phyloP scores from a whole-genome alignment of 805 yeast species.

The Spathaspora girioi region DNA sequence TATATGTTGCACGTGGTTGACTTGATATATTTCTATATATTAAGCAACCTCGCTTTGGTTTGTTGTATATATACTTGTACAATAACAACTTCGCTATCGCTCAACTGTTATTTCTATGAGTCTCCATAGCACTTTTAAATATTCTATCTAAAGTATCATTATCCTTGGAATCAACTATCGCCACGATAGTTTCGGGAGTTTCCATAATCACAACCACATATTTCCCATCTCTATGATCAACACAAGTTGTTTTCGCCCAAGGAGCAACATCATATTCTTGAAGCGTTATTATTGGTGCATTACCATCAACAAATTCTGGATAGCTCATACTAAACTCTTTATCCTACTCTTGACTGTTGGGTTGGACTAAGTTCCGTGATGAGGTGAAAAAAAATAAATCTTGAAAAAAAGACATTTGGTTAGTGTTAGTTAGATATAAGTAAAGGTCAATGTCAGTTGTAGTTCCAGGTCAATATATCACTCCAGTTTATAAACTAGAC shows the following conservation, averaged over 20 bases:
- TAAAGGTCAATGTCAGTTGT: conserved; percentile 21
- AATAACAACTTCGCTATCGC: not conserved
- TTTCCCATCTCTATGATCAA: conserved; percentile 32
- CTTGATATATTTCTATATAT: not conserved
- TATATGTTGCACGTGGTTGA: not conserved
- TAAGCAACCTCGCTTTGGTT: not conserved
- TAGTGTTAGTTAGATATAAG: not conserved
- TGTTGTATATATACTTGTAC: not conserved
- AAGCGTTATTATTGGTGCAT: conserved; percentile 46
- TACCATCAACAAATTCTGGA: conserved; percentile 42
- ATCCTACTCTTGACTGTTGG: no score
- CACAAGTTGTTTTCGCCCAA: conserved; percentile 51
- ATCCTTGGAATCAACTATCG: conserved; percentile 36
- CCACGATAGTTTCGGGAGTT: conserved; percentile 41
- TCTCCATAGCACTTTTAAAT: conserved; percentile 43
- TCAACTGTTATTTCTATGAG: conserved; percentile 8
- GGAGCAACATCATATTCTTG: conserved; percentile 47
- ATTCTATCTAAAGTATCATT: conserved; percentile 38
- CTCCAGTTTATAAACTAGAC: conserved; percentile 47
- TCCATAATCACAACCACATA: conserved; percentile 47
- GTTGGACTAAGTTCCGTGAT: not conserved
- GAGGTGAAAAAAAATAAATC: not conserved
- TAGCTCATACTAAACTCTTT: conserved; percentile 18
- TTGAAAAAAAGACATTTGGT: not conserved
- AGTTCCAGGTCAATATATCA: conserved; percentile 80